Conservation (phyloP, 2,329 filamentous ascomycete species). For the Pseudopyricularia javanii region DNA sequence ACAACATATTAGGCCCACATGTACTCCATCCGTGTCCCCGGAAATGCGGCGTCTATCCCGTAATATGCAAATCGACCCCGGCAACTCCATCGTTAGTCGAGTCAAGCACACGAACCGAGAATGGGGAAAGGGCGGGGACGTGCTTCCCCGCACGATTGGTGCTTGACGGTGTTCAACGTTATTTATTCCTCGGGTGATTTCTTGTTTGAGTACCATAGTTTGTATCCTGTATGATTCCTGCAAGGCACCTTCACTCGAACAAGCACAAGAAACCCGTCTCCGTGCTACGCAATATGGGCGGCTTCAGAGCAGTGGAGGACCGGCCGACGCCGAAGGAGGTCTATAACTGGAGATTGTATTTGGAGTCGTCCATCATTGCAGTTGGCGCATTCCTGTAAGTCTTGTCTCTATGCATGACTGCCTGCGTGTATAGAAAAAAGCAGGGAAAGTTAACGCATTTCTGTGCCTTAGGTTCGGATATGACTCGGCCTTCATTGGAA, state of each 20-base stretch:
- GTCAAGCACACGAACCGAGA: not conserved
- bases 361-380: conserved; percentile 32
- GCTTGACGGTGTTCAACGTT: no score
- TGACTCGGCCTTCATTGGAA: conserved; percentile 41
- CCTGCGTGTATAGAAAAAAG: not conserved
- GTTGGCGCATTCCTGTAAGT: conserved; percentile 29
- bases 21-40: not conserved
- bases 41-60: not conserved
- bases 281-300: not conserved
- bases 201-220: no score
- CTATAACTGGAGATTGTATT: conserved; percentile 39
- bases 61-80: not conserved
- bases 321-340: conserved; percentile 42
- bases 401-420: not conserved
- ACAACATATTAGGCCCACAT: not conserved
- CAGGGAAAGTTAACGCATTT: not conserved
- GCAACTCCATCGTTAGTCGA: not conserved
- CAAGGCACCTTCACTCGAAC: not conserved
- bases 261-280: not conserved
- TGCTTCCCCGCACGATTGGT: no score
- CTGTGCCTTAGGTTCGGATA: conserved; percentile 22
- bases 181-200: no score
- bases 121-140: not conserved
- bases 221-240: no score
- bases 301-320: conserved; percentile 24